Evolutionary conservation across 1,284 basidiomycete genomes (phyloP).

Genomic region (Vanrija pseudolonga): DNA sequence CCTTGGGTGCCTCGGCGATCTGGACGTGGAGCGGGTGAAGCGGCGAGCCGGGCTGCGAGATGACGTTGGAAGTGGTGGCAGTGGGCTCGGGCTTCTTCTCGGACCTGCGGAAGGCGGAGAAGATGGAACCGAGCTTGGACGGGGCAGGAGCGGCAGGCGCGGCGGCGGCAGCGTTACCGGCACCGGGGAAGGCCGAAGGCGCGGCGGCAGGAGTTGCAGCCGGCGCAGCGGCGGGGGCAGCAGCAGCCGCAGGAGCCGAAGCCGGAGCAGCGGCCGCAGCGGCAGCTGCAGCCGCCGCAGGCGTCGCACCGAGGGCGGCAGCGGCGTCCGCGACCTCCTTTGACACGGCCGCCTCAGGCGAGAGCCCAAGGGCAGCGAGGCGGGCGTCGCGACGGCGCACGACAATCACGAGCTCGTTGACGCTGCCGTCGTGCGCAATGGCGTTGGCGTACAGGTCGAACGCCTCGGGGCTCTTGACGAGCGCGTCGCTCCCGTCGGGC

Average conservation of each 20-base stretch:
- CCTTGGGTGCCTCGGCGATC: slow-evolving; percentile 36
- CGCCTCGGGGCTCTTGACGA: slow-evolving; percentile 31
- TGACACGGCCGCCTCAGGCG: neutral
- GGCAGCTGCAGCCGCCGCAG: neutral
- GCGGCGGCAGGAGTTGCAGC: neutral
- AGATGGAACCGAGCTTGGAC: neutral
- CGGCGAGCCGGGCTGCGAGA: slow-evolving; percentile 29
- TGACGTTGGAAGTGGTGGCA: neutral
- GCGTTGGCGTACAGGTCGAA: slow-evolving; percentile 36
- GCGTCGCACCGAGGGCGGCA: neutral
- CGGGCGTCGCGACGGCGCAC: slow-evolving; percentile 33
- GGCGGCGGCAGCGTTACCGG: neutral
- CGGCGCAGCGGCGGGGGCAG: neutral
- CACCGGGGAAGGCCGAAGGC: neutral
- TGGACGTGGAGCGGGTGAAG: slow-evolving; percentile 45
- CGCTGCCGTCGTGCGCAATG: slow-evolving; percentile 26
- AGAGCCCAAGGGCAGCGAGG: slow-evolving; percentile 1
- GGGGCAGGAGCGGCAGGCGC: neutral
- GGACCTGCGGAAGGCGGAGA: neutral
- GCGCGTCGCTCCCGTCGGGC: slow-evolving; percentile 17
- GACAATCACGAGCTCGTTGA: slow-evolving; percentile 28
- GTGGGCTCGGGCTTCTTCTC: no score
- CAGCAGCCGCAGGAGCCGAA: neutral
- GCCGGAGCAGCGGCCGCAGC: neutral
- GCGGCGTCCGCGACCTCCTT: neutral